phyloP scores from a whole-genome alignment of 139 green algal genomes.

The Chlamydomonas urium region DNA sequence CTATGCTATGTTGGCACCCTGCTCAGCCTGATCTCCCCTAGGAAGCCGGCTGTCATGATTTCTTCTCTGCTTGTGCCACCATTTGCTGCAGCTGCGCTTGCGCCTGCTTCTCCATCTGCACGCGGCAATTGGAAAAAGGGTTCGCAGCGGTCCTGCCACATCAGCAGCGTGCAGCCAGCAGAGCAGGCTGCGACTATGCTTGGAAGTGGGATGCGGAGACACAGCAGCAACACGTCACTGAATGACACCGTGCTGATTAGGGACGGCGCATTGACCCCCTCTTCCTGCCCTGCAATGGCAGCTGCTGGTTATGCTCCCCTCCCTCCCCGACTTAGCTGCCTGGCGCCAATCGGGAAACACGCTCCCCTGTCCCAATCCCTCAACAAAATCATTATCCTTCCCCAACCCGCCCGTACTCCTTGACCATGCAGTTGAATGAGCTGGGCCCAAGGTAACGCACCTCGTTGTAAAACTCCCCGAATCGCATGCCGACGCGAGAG shows the following conservation, averaged over 20 bases:
- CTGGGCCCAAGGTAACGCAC: background rate
- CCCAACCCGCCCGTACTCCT: background rate
- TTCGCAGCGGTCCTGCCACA: background rate
- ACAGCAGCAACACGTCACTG: background rate
- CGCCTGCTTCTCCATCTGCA: constrained; percentile 16
- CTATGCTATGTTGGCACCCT: too few species aligned
- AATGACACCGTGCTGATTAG: background rate
- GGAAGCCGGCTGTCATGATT: too few species aligned
- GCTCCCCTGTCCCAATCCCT: too few species aligned
- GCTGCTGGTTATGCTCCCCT: background rate
- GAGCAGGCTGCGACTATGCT: background rate
- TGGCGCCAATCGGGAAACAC: too few species aligned
- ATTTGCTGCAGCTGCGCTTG: constrained; percentile 1
- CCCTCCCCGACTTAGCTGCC: background rate
- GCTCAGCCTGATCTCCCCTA: too few species aligned
- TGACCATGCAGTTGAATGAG: background rate
- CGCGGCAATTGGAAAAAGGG: background rate
- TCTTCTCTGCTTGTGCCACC: too few species aligned
- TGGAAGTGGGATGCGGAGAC: background rate
- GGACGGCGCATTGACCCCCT: background rate
- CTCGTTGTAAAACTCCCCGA: constrained; percentile 66
- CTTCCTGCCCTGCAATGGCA: background rate
- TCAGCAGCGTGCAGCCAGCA: background rate
- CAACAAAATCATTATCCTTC: too few species aligned
- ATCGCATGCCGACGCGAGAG: constrained; percentile 79